Conservation (phyloP, 2,329 filamentous ascomycete species). For the Aspergillus sergii region DNA sequence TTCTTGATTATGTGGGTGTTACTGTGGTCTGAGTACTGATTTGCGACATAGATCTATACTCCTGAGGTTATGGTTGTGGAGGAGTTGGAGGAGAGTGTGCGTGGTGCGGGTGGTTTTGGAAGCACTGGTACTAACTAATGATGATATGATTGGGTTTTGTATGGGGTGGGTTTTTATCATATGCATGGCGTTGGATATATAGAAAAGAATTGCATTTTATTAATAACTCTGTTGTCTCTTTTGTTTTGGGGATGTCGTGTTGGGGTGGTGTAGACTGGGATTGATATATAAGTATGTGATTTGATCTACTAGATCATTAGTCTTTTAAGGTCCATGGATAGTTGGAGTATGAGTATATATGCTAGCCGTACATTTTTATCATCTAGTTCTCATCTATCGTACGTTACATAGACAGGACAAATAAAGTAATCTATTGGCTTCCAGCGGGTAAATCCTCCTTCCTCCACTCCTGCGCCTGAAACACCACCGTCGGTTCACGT, state of each 20-base stretch:
- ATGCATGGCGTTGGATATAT: background rate
- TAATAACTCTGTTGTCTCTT: background rate
- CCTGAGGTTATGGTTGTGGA: constrained; percentile 89
- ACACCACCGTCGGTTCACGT: constrained; percentile 65
- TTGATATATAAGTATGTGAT: background rate
- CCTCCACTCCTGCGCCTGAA: constrained; percentile 56
- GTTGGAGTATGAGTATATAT: background rate
- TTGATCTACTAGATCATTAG: background rate
- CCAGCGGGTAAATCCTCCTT: constrained; percentile 29
- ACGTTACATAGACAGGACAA: background rate
- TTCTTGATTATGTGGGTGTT: too few species aligned
- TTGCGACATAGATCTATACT: constrained; percentile 70
- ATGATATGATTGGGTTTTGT: background rate
- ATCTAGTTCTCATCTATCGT: background rate
- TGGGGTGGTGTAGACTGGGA: background rate
- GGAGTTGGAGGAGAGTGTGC: constrained; percentile 84
- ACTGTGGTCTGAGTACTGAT: background rate
- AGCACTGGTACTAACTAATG: constrained; percentile 67
- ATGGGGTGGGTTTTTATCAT: background rate
- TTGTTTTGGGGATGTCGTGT: background rate
- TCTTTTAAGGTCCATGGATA: too few species aligned
- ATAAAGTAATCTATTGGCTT: constrained; percentile 19
- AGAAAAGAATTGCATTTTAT: background rate
- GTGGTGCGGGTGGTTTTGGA: constrained; percentile 88
- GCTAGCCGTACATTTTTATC: background rate